phyloP scores from a whole-genome alignment of 2,329 filamentous ascomycete species.

The Curvularia sp. region DNA sequence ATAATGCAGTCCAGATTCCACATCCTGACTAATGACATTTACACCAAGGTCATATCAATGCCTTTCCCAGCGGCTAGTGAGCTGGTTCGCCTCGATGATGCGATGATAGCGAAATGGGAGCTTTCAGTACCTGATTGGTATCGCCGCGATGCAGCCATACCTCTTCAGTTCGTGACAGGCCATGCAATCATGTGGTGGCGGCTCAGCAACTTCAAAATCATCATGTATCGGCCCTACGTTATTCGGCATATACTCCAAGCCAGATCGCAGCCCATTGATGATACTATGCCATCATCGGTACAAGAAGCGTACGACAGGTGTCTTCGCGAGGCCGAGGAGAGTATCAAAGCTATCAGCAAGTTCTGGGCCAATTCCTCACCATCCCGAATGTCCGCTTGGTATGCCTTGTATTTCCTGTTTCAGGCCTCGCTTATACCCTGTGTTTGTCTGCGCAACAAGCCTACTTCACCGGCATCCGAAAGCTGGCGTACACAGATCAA shows the following conservation, averaged over 20 bases:
- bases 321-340: constrained; percentile 52
- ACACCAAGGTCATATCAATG: constrained; percentile 56
- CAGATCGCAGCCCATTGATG: constrained; percentile 22
- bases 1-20: constrained; percentile 56
- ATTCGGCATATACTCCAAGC: constrained; percentile 48
- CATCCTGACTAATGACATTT: constrained; percentile 55
- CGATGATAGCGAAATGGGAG: constrained; percentile 51
- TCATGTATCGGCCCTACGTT: constrained; percentile 58
- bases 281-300: constrained; percentile 33
- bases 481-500: constrained; percentile 55
- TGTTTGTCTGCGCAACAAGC: constrained; percentile 56
- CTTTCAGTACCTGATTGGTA: constrained; percentile 50
- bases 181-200: constrained; percentile 56
- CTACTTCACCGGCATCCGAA: constrained; percentile 45
- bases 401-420: constrained; percentile 57
- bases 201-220: constrained; percentile 55
- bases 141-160: constrained; percentile 40
- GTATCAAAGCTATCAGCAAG: constrained; percentile 50
- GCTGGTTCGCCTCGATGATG: constrained; percentile 52
- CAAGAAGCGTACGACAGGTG: constrained; percentile 45
- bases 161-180: constrained; percentile 49
- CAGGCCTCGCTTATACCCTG: constrained; percentile 59
- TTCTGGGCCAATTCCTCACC: constrained; percentile 52
- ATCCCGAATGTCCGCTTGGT: constrained; percentile 55
- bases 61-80: constrained; percentile 53